phyloP scores from a whole-genome alignment of 2,329 filamentous ascomycete species.

The Arthrinium puccinioides region DNA sequence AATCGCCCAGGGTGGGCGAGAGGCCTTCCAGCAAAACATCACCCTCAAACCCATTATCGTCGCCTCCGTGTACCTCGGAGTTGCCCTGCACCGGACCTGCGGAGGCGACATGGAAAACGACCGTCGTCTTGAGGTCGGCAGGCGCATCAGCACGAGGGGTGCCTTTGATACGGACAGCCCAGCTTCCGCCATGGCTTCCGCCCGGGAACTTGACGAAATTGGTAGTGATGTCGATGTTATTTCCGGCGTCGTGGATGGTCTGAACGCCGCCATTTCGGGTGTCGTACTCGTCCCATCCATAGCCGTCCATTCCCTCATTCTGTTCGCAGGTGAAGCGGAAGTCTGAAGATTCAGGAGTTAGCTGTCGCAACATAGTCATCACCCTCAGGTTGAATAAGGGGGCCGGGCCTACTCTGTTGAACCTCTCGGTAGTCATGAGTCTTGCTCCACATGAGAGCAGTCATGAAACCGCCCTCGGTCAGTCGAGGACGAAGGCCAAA shows the following conservation, averaged over 20 bases:
- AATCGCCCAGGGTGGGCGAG: slow-evolving; percentile 68
- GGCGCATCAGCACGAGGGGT: slow-evolving; percentile 63
- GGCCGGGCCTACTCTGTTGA: slow-evolving; percentile 58
- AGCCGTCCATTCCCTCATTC: slow-evolving; percentile 85
- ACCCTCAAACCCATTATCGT: slow-evolving; percentile 41
- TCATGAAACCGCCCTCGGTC: slow-evolving; percentile 66
- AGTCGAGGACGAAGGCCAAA: slow-evolving; percentile 82
- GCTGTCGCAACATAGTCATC: slow-evolving; percentile 6
- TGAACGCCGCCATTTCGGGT: slow-evolving; percentile 80
- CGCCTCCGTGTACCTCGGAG: slow-evolving; percentile 51
- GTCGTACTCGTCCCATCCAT: slow-evolving; percentile 98
- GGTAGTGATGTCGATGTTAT: slow-evolving; percentile 84
- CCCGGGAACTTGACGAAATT: slow-evolving; percentile 91
- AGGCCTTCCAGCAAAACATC: slow-evolving; percentile 66
- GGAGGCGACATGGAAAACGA: slow-evolving; percentile 76
- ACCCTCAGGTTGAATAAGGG: not conserved
- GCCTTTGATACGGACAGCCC: slow-evolving; percentile 85
- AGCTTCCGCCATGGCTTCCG: slow-evolving; percentile 78
- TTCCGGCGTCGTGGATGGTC: slow-evolving; percentile 83
- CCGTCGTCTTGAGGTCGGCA: slow-evolving; percentile 61
- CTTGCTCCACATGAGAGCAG: slow-evolving; percentile 82
- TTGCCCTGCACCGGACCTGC: slow-evolving; percentile 65
- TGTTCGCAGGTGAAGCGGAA: slow-evolving; percentile 96
- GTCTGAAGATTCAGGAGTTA: too few species aligned
- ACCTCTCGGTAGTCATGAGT: slow-evolving; percentile 72